Base-by-base conservation (phyloP, 305 asterid species). In the Fraxinus angustifolia region DNA sequence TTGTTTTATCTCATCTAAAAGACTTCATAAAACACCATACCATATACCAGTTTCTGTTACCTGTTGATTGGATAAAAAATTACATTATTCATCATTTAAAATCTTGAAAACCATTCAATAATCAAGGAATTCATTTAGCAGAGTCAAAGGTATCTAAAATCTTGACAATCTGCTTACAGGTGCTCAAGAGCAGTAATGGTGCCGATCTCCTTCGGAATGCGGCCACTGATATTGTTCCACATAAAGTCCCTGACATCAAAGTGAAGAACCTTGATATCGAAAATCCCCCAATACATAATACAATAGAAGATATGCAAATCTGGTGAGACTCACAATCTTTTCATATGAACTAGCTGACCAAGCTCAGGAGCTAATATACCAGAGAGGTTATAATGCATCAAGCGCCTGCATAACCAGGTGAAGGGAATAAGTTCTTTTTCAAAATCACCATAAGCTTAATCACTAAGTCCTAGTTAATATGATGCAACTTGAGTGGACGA, bases 181-280 rank as follows among this genome's bases (percentile, higher is more conserved):
- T 81, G 86, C 84, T 31, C 80, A 48, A 92, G 90, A 21, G 89
- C 87, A 79, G 91, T 86, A 35, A 91, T 87, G 75, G 68, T 82
- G 80, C 92, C 93, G 60, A 92, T 88, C 91, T 91, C 94, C 86
- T 84, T 88, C 2, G 95, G 94, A 84, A 92, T 89, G 87, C 90
- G 90, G 81, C 97, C 94, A 6, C 82, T 83, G 77, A 92, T 83
- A 40, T 31, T 45, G 87, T 92, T 91, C 94, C 94, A 92, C 92
- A 92, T 85, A 76, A 92, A 88, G 85, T 92, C 90, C 90, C 97
- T 92, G 81, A 4, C 4, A 23, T 78, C 11, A 76, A 73, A 34
- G 21, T 10, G 33, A 19, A 11, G 75, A 21, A 34, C 30, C 75
- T 5, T 30, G 14, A 30, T 34, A 48, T 31, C 7, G 1, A 12